A percentile compares a stretch with the other conserved stretches of the same genome.
phyloP scores from a whole-genome alignment of 2,329 filamentous ascomycete species.

The Teratosphaeria destructans region DNA sequence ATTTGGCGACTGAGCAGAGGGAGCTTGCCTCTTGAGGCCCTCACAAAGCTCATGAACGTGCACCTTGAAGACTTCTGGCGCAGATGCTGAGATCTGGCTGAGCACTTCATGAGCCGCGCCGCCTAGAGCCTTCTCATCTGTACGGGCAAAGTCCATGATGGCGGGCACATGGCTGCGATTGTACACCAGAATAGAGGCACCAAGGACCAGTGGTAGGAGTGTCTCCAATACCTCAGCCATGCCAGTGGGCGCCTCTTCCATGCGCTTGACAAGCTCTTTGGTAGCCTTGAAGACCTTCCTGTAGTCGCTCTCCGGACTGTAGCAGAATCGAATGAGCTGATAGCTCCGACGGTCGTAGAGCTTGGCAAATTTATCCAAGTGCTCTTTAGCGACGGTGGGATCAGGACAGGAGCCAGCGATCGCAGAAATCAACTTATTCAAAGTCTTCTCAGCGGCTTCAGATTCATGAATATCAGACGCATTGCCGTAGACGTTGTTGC shows the following conservation, averaged over 20 bases:
- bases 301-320: constrained; percentile 79
- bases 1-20: constrained; percentile 56
- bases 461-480: constrained; percentile 48
- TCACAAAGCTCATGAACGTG: constrained; percentile 88
- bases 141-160: constrained; percentile 79
- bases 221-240: constrained; percentile 62
- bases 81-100: constrained; percentile 81
- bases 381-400: constrained; percentile 55
- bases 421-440: constrained; percentile 64
- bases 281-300: constrained; percentile 82
- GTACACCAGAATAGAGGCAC: constrained; percentile 74
- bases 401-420: constrained; percentile 71
- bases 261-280: constrained; percentile 66
- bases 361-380: constrained; percentile 85
- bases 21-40: constrained; percentile 70
- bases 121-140: constrained; percentile 68
- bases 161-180: constrained; percentile 88
- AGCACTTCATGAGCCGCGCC: constrained; percentile 76
- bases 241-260: constrained; percentile 50
- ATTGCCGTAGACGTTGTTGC: constrained; percentile 76
- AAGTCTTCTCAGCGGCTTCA: constrained; percentile 46
- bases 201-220: constrained; percentile 70
- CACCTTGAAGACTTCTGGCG: constrained; percentile 83
- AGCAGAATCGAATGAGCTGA: constrained; percentile 76
- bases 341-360: constrained; percentile 83